phyloP scores from a whole-genome alignment of 306 rosid genomes.

The Lagenaria siceraria region DNA sequence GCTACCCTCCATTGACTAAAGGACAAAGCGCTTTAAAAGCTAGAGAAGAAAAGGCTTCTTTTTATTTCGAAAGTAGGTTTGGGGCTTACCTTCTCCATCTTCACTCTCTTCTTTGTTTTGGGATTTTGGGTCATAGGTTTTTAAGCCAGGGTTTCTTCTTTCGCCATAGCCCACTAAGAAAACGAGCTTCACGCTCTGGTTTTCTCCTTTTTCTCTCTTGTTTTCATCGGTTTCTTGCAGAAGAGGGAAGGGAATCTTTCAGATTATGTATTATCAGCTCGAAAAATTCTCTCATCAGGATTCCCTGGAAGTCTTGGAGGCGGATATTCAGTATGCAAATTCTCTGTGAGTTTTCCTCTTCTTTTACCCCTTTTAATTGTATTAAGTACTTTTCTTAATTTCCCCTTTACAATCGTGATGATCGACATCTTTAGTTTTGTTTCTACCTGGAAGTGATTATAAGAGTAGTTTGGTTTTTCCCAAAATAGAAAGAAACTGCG shows the following conservation, averaged over 20 bases:
- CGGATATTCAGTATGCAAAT: conserved; percentile 90
- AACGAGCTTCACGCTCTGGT: not conserved
- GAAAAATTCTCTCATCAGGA: conserved; percentile 63
- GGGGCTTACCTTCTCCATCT: not conserved
- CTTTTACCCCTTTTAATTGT: not conserved
- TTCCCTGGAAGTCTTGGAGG: conserved; percentile 62
- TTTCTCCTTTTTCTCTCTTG: not conserved
- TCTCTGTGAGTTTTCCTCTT: conserved; percentile 46
- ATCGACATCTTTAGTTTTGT: not conserved
- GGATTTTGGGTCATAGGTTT: not conserved
- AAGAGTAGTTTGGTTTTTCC: not conserved
- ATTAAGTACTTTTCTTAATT: not conserved
- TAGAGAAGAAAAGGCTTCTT: not conserved
- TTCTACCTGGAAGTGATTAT: not conserved
- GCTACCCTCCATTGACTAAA: conserved; percentile 4
- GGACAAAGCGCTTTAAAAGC: not conserved
- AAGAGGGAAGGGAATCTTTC: conserved; percentile 20
- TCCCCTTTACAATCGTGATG: not conserved
- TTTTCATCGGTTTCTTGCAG: conserved; percentile 6
- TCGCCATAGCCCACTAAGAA: not conserved
- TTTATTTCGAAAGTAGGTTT: not conserved
- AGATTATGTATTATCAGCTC: conserved; percentile 56
- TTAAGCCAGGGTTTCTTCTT: not conserved
- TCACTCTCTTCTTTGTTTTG: not conserved
- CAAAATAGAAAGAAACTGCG: not conserved